Percentiles rank a stretch among this genome's conserved stretches.
Conservation (phyloP, 306 rosid species). For the Castanea crenata region DNA sequence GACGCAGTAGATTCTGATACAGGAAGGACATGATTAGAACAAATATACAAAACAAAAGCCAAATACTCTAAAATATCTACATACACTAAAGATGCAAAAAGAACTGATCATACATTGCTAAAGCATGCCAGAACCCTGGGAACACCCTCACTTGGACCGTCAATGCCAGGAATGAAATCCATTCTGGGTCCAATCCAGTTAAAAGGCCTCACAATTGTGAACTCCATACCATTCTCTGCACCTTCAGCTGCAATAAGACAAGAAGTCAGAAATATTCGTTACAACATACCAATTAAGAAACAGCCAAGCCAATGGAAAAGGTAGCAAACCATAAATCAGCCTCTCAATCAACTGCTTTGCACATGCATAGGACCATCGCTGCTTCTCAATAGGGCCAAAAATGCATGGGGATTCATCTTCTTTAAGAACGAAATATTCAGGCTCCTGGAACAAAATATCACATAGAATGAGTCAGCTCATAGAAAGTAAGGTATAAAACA, state of each 20-base stretch:
- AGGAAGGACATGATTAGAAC: slow-evolving; percentile 20
- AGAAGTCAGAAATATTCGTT: slow-evolving; percentile 10
- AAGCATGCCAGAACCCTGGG: slow-evolving; percentile 96
- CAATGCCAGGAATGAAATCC: slow-evolving; percentile 98
- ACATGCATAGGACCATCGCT: slow-evolving; percentile 96
- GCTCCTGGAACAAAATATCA: slow-evolving; percentile 52
- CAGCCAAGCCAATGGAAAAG: background rate
- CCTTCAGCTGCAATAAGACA: slow-evolving; percentile 65
- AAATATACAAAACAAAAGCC: background rate
- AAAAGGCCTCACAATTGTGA: slow-evolving; percentile 89
- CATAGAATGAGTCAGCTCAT: slow-evolving; percentile 14
- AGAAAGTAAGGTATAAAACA: background rate
- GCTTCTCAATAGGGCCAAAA: slow-evolving; percentile 91
- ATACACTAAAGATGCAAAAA: background rate
- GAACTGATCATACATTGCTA: slow-evolving; percentile 58
- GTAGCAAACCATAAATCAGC: slow-evolving; percentile 71
- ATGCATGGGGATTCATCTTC: slow-evolving; percentile 90
- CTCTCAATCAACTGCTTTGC: slow-evolving; percentile 95
- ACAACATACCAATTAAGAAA: background rate
- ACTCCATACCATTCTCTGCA: slow-evolving; percentile 85
- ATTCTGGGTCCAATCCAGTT: slow-evolving; percentile 97
- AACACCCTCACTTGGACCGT: slow-evolving; percentile 97
- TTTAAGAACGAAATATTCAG: slow-evolving; percentile 71
- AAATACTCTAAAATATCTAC: background rate
- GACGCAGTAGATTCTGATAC: slow-evolving; percentile 82